A percentile compares a stretch with the other conserved stretches of the same genome.
Evolutionary conservation across 2,329 filamentous ascomycete genomes (phyloP).

Genomic region (Plenodomus tracheiphilus): DNA sequence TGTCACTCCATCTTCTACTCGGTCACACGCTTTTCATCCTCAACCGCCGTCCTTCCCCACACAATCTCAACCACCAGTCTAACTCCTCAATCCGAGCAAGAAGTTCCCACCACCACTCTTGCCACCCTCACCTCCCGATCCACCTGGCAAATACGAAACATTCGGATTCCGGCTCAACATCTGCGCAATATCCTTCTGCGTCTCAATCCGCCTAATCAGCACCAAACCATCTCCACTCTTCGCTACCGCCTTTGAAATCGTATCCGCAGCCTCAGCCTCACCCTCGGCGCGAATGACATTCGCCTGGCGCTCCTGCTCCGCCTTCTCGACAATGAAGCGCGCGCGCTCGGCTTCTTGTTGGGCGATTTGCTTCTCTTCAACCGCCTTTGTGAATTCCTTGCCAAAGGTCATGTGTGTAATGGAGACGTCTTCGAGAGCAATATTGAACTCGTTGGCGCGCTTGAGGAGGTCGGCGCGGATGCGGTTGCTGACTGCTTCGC

Average conservation of each 20-base stretch:
- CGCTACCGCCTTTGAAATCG: conserved; percentile 89
- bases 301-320: conserved; percentile 97
- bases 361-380: conserved; percentile 99
- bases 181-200: conserved; percentile 91
- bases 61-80: conserved; percentile 5
- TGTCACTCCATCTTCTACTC: conserved; percentile 3
- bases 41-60: background rate
- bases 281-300: conserved; percentile 98
- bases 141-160: conserved; percentile 88
- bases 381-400: conserved; percentile 96
- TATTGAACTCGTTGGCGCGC: conserved; percentile 97
- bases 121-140: conserved; percentile 59
- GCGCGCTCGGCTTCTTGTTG: conserved; percentile 98
- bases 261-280: conserved; percentile 94
- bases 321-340: conserved; percentile 96
- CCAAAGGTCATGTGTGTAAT: conserved; percentile 99
- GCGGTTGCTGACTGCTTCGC: conserved; percentile 92
- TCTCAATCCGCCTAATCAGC: conserved; percentile 96
- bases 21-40: conserved; percentile 3
- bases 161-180: conserved; percentile 90
- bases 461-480: conserved; percentile 91
- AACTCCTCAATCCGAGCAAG: conserved; percentile 65
- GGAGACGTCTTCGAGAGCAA: conserved; percentile 95
- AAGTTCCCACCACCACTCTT: conserved; percentile 65
- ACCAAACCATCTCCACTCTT: conserved; percentile 93